Base-by-base conservation (phyloP, 2,329 filamentous ascomycete species). In the Penicillium brevicompactum region DNA sequence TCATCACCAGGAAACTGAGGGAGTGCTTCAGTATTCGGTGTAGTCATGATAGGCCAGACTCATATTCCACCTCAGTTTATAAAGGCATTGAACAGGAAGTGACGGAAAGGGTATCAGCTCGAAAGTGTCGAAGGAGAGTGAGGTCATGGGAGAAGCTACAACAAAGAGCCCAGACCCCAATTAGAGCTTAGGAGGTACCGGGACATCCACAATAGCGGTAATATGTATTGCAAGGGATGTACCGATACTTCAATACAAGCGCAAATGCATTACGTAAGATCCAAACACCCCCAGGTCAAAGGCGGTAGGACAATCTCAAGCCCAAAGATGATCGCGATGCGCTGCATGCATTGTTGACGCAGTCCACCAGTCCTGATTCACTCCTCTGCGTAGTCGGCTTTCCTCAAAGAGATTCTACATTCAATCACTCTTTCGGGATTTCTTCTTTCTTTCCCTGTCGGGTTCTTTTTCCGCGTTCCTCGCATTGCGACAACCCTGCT, bases 1-100 rank as follows among this genome's bases (percentile, higher is more conserved):
- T 99, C 94, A 72, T 97, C 91, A 58, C 90, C 91, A 2, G 82
- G 81, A 72, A 95, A 96, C 54, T 84, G 81, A 51, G 84, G 78
- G 18, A 63, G 62, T 54, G 74, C 57, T 53, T 63, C 70, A 65
- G 56, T 61, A 70, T 66, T 22, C 43, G 34, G 43, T 44, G 46
- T 37, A 47, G 13, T 53, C 49, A 48, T 50, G 9, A 37, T 21
- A 42, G 40, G 38, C 45, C 24, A 51, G 27, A 46, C 24, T 49
- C 46, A 57, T 51, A 30, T 18, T 24, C 34, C 24, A n/a, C 18
- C 10, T 18, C 21, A 2, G n/a, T 34, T 10, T 16, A 37, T 18
- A 32, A 24, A 41, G 18, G 24, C 43, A 48, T 48, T n/a, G 34
- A 13, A 37, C 13, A 13, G 4, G n/a, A 4, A 37, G 34, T 37